Base-by-base conservation (phyloP, 805 yeast genomes). In the Starmerella apis region DNA sequence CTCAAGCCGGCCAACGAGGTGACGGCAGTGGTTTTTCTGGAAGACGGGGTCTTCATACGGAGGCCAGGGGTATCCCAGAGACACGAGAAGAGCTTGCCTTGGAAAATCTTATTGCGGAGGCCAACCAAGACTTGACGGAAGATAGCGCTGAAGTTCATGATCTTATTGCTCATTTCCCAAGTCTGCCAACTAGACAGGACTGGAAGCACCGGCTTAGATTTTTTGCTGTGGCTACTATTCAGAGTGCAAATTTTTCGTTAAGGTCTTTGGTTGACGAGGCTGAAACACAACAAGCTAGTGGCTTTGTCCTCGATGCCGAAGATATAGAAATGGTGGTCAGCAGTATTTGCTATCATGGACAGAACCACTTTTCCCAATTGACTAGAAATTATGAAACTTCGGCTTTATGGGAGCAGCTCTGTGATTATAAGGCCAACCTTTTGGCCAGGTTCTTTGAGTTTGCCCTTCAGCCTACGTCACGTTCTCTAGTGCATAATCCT, bases 201-300 rank as follows among this genome's bases (percentile, higher is more conserved):
- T 65, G 67, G 68, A 56, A 65, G 20, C 47, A 59, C 25, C 48
- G 62, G 18, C 58, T 64, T 30, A 28, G 27, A 16, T 56, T 62
- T 32, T 63, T 61, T 28, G 51, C 63, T 4, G 55, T 59, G 28
- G 55, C 58, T 7, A 54, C 57, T 9, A 25, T 47, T 9, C 32
- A 28, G 19, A 52, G 56, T 48, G 39, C 50, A 13, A 48, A 46
- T 11, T 63, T 62, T 25, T 59, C 68, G 0, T 51, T 58, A 11
- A 41, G 52, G 11, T 24, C 43, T 16, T 39, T 68, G 3, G 51
- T 63, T 10, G 56, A 57, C 25, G 63, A 55, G 27, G 53, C 65
- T 7, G 50, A 55, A 14, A 31, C 46, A 9, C 68, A 66, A 48
- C 67, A 59, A 33, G 62, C 62, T 0, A 47, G 61, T 8, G 72